phyloP scores from a whole-genome alignment of 148 eudicot species.

The Selenicereus undatus region DNA sequence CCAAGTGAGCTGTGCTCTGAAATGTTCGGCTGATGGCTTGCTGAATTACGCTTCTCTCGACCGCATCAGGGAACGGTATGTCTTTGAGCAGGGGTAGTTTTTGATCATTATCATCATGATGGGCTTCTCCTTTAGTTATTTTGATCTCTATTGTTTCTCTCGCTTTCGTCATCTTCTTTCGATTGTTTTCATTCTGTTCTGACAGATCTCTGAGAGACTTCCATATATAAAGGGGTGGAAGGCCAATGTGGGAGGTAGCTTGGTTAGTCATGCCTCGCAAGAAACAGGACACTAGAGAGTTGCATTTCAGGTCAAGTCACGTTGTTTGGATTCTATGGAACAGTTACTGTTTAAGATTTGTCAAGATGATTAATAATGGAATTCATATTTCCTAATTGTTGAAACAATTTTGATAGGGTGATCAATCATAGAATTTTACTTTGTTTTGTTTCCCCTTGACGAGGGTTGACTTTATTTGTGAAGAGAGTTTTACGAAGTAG shows the following conservation, averaged over 20 bases:
- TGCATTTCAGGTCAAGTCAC: conserved; percentile 17
- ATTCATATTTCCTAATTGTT: not conserved
- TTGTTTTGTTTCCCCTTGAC: not conserved
- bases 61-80: conserved; percentile 20
- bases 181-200: not conserved
- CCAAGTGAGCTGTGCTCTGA: conserved; percentile 61
- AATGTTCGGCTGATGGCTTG: conserved; percentile 65
- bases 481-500: no score
- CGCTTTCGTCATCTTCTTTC: not conserved
- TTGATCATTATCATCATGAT: conserved; percentile 19
- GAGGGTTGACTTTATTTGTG: not conserved
- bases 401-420: not conserved
- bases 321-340: not conserved
- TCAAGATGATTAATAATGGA: not conserved
- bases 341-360: not conserved
- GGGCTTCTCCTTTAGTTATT: conserved; percentile 16
- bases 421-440: not conserved
- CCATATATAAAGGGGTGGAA: conserved; percentile 28
- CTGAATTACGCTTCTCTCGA: conserved; percentile 44
- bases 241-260: conserved; percentile 8
- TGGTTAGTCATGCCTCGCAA: conserved; percentile 16
- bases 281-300: conserved; percentile 19
- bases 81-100: conserved; percentile 45
- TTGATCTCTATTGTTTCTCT: conserved; percentile 30
- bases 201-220: not conserved